Percentiles rank a stretch among this genome's conserved stretches.
These are phyloP conservation scores for Lavandula angustifolia DNA, from an alignment of 257 asterid species.

Conservation along the genomic window DNA sequence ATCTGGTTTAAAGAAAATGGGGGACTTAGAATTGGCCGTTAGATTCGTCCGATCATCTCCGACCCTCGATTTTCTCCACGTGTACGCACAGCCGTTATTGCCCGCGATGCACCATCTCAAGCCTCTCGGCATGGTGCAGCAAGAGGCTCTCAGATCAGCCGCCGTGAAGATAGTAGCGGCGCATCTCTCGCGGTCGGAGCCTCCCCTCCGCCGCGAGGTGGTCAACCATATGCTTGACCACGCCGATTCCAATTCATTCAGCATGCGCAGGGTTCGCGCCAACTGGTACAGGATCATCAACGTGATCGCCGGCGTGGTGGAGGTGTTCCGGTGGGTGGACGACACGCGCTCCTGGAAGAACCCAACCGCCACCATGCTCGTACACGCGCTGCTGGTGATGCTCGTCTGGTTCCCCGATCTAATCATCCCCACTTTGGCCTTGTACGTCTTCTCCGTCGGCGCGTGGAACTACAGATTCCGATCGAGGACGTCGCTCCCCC, in stretches of 20 bases:
- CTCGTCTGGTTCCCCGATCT: conserved; percentile 83
- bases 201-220: conserved; percentile 74
- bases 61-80: conserved; percentile 69
- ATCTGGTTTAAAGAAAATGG: conserved; percentile 80
- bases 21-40: conserved; percentile 74
- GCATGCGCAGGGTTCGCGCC: conserved; percentile 79
- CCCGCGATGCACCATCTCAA: conserved; percentile 84
- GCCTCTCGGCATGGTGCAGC: conserved; percentile 75
- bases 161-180: conserved; percentile 63
- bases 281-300: conserved; percentile 77
- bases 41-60: conserved; percentile 64
- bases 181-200: conserved; percentile 73
- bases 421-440: conserved; percentile 67
- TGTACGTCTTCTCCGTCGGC: conserved; percentile 71
- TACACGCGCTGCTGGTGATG: conserved; percentile 64
- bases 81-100: conserved; percentile 63
- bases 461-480: conserved; percentile 84
- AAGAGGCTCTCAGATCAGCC: conserved; percentile 51
- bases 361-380: conserved; percentile 71
- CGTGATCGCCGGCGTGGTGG: conserved; percentile 67
- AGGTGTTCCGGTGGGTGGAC: conserved; percentile 67
- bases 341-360: conserved; percentile 90
- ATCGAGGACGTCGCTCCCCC: conserved; percentile 51
- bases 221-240: conserved; percentile 74
- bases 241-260: conserved; percentile 63